These are phyloP conservation scores for Uronychia setigera DNA, from an alignment of 73 alveolate genomes.

Conservation along the genomic window DNA sequence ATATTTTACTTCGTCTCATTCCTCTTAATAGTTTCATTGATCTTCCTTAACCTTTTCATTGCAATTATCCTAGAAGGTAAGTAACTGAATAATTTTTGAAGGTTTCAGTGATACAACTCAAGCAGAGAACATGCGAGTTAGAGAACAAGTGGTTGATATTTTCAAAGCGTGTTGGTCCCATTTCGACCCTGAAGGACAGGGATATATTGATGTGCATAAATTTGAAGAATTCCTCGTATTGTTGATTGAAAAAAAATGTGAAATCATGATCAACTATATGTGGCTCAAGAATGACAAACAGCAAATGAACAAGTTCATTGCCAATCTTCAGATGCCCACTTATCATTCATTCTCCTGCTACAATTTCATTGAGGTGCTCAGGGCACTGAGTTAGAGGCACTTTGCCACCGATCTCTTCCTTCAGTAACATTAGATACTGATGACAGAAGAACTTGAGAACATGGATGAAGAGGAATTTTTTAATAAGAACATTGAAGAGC, in stretches of 20 bases:
- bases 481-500: background rate
- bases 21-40: background rate
- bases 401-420: background rate
- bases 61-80: conserved; percentile 61
- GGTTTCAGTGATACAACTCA: conserved; percentile 4
- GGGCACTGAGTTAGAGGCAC: background rate
- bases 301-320: background rate
- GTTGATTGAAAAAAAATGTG: background rate
- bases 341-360: background rate
- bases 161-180: background rate
- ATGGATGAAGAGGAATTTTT: background rate
- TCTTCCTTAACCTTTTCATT: conserved; percentile 34
- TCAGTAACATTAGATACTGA: background rate
- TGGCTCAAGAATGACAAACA: background rate
- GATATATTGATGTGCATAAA: background rate
- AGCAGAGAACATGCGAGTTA: background rate
- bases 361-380: background rate
- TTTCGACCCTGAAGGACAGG: conserved; percentile 5
- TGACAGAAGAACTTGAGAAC: background rate
- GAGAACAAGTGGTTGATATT: background rate
- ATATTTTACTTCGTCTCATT: conserved; percentile 19
- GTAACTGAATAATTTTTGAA: conserved; percentile 34
- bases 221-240: background rate
- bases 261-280: background rate
- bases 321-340: conserved; percentile 10